phyloP scores from a whole-genome alignment of 805 yeast species.

The Candida koratica region DNA sequence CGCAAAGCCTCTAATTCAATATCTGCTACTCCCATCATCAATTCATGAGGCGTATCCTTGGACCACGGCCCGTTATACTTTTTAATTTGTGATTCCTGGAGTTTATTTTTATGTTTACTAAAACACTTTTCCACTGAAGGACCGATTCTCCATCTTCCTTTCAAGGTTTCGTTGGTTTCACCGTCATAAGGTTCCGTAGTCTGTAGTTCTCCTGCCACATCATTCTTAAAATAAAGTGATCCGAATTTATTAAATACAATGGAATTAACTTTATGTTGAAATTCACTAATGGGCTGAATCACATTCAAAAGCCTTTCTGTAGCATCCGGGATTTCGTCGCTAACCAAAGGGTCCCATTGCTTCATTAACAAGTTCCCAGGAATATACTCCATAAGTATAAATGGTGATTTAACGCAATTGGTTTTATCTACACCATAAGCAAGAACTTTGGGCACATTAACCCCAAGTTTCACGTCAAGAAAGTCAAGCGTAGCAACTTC shows the following conservation, averaged over 20 bases:
- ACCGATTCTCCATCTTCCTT: conserved; percentile 82
- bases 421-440: conserved; percentile 58
- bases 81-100: conserved; percentile 48
- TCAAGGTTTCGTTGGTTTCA: conserved; percentile 52
- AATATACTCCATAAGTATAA: conserved; percentile 72
- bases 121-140: conserved; percentile 79
- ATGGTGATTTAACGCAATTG: conserved; percentile 70
- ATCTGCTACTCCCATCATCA: conserved; percentile 60
- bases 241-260: conserved; percentile 72
- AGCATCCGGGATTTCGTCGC: conserved; percentile 47
- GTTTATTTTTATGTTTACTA: conserved; percentile 60
- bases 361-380: conserved; percentile 83
- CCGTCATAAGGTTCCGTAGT: conserved; percentile 45
- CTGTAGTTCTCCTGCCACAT: conserved; percentile 48
- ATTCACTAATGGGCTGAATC: conserved; percentile 68
- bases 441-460: conserved; percentile 70
- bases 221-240: conserved; percentile 74
- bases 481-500: conserved; percentile 96
- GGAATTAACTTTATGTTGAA: conserved; percentile 52
- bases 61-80: conserved; percentile 77
- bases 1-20: conserved; percentile 62
- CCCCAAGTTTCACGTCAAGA: conserved; percentile 55
- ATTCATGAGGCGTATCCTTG: conserved; percentile 51
- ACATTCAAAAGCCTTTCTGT: conserved; percentile 53
- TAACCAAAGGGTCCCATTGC: conserved; percentile 80